phyloP scores from a whole-genome alignment of 2,329 filamentous ascomycete genomes.

The Remersonia thermophila region DNA sequence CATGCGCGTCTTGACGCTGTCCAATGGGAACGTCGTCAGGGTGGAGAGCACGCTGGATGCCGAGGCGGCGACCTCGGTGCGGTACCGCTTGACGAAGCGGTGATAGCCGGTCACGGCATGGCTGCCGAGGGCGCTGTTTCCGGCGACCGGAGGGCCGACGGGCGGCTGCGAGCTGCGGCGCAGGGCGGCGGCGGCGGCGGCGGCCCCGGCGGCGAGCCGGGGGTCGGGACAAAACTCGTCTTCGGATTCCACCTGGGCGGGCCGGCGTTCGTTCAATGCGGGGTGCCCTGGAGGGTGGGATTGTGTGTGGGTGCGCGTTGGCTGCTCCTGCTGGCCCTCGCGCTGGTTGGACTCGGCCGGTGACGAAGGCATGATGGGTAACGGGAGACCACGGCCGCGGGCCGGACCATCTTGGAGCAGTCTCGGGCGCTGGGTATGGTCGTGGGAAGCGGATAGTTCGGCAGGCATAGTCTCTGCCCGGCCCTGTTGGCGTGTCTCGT shows the following conservation, averaged over 20 bases:
- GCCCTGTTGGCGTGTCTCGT: too few species aligned
- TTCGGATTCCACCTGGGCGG: too few species aligned
- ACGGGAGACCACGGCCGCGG: slow-evolving; percentile 21
- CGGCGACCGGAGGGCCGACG: slow-evolving; percentile 8
- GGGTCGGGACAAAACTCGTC: slow-evolving; percentile 10
- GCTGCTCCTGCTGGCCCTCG: slow-evolving; percentile 5
- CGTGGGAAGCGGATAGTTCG: slow-evolving; percentile 24
- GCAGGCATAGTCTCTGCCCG: slow-evolving; percentile 22
- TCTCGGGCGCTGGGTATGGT: slow-evolving; percentile 5
- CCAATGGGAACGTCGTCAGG: slow-evolving; percentile 69
- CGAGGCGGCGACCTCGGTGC: slow-evolving; percentile 69
- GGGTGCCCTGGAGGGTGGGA: slow-evolving; percentile 8
- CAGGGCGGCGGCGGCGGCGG: slow-evolving; percentile 13
- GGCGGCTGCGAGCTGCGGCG: slow-evolving; percentile 9
- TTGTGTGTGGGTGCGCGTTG: slow-evolving; percentile 12
- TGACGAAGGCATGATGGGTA: slow-evolving; percentile 30
- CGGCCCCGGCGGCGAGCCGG: slow-evolving; percentile 7
- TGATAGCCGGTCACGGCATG: slow-evolving; percentile 21
- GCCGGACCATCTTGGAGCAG: slow-evolving; percentile 30
- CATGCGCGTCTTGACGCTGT: slow-evolving; percentile 83
- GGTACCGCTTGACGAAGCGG: slow-evolving; percentile 60
- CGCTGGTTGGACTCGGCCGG: slow-evolving; percentile 2
- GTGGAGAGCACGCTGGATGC: slow-evolving; percentile 68
- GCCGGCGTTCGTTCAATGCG: too few species aligned
- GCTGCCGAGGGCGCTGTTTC: slow-evolving; percentile 9